Conservation (phyloP, 768 basidiomycete genomes). For the Lentinula raphanica region DNA sequence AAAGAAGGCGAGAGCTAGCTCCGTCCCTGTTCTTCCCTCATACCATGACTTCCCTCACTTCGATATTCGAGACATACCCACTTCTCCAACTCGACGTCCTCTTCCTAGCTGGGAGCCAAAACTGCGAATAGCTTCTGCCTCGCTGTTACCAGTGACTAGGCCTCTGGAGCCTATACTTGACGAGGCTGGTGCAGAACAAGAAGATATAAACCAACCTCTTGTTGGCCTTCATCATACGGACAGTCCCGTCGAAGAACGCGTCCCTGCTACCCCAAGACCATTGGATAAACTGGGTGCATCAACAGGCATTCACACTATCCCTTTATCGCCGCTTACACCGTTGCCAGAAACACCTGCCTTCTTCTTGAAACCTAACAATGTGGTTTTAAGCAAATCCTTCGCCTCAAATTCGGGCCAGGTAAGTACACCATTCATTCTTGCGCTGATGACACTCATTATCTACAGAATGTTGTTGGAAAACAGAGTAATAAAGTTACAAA, state of each 20-base stretch:
- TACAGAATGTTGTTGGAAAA: no score
- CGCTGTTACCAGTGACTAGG: neutral
- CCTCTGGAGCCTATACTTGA: neutral
- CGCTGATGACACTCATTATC: neutral
- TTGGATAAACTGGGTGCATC: neutral
- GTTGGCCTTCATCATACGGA: neutral
- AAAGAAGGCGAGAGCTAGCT: conserved; percentile 1
- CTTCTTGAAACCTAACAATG: no score
- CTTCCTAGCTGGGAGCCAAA: neutral
- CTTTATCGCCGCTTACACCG: conserved; percentile 5
- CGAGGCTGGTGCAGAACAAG: neutral
- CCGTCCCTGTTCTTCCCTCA: conserved; percentile 1
- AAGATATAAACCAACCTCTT: neutral
- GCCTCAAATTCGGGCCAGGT: neutral
- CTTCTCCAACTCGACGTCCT: neutral
- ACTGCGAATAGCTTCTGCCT: neutral
- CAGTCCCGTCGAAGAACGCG: neutral
- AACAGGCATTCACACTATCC: neutral
- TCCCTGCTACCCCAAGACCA: neutral
- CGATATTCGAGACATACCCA: conserved; percentile 1
- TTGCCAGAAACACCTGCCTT: neutral
- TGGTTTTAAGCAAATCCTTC: no score
- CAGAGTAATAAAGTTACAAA: no score
- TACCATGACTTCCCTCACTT: neutral
- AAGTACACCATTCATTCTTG: neutral